Evolutionary conservation across 139 green algal species (phyloP).

Genomic region (Closterium sp.): DNA sequence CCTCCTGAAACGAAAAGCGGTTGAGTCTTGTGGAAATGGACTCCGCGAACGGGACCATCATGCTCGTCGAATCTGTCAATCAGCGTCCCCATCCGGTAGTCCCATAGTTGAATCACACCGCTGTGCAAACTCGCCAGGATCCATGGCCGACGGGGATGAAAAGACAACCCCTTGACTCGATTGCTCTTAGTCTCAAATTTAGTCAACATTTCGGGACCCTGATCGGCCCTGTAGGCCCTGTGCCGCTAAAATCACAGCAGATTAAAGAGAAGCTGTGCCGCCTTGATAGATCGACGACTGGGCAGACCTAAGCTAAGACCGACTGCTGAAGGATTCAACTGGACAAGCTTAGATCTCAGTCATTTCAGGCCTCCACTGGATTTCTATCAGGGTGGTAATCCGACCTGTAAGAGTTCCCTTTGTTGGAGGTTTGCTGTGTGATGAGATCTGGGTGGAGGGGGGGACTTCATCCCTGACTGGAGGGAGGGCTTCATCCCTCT

Average conservation of each 20-base stretch:
- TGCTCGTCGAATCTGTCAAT: conserved; percentile 99
- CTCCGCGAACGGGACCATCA: conserved; percentile 93
- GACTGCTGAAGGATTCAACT: not conserved
- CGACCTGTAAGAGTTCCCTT: not conserved
- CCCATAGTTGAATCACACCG: conserved; percentile 99
- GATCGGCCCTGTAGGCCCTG: not conserved
- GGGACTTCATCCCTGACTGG: not conserved
- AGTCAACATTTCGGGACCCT: conserved; percentile 49
- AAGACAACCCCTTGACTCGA: conserved; percentile 94
- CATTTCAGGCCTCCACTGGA: not conserved
- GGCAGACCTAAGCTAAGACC: not conserved
- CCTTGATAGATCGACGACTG: not conserved
- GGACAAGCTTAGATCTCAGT: not conserved
- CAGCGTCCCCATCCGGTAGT: conserved; percentile 99
- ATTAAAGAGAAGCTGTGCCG: not conserved
- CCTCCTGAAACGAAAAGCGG: conserved; percentile 95
- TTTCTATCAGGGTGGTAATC: not conserved
- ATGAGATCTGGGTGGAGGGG: not conserved
- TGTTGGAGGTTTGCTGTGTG: not conserved
- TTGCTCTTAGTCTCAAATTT: conserved; percentile 89
- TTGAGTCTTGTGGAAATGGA: conserved; percentile 95
- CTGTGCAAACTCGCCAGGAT: conserved; percentile 97
- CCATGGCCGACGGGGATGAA: conserved; percentile 99
- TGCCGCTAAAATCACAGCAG: not conserved
- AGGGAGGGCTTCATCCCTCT: not conserved